phyloP scores from a whole-genome alignment of 2,329 filamentous ascomycete genomes.

The Sclerotinia spermophila region DNA sequence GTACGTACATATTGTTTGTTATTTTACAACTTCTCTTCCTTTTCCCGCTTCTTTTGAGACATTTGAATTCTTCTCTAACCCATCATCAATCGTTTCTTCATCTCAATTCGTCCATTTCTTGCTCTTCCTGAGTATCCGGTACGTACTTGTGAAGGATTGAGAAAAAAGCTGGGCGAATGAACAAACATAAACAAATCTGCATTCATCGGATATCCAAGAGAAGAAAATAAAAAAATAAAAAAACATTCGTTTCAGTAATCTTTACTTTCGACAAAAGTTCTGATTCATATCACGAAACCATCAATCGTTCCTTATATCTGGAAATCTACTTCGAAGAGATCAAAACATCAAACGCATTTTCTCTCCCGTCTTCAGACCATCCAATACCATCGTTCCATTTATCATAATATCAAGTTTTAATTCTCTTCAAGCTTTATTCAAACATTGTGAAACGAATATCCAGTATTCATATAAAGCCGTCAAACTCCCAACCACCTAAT shows the following conservation, averaged over 20 bases:
- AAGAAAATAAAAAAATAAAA: background rate
- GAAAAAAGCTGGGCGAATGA: background rate
- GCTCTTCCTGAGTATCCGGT: background rate
- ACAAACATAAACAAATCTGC: conserved; percentile 1
- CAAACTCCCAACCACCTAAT: conserved; percentile 14
- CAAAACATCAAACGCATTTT: background rate
- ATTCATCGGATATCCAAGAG: background rate
- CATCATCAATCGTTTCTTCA: background rate
- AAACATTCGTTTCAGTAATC: background rate
- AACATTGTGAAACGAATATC: conserved; percentile 12
- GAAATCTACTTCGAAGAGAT: background rate
- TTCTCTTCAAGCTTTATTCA: conserved; percentile 6
- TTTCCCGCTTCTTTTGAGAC: background rate
- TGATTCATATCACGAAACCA: conserved; percentile 14
- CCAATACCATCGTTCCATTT: background rate
- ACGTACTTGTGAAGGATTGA: background rate
- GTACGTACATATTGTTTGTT: too few species aligned
- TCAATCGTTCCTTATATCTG: background rate
- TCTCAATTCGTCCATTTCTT: background rate
- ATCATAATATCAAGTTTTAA: background rate
- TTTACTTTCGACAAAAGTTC: background rate
- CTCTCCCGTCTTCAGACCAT: background rate
- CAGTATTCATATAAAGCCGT: conserved; percentile 9
- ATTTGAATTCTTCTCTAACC: background rate
- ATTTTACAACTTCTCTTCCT: background rate